phyloP scores from a whole-genome alignment of 2,329 filamentous ascomycete species.

The Madurella fahalii region DNA sequence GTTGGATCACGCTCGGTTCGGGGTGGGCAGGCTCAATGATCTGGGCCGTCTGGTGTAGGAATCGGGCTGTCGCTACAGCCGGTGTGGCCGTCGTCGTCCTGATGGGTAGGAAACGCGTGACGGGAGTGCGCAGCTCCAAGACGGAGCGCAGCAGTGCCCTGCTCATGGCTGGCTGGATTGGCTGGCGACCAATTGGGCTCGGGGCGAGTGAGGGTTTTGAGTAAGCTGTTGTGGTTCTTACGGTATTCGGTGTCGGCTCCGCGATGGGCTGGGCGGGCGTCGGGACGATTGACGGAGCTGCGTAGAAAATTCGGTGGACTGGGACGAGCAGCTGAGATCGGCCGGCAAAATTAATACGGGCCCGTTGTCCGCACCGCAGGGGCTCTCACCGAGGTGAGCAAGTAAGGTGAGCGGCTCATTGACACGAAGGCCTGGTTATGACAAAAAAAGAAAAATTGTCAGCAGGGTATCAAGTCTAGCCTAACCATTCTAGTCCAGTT shows the following conservation, averaged over 20 bases:
- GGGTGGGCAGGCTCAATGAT: conserved; percentile 40
- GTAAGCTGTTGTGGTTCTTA: conserved; percentile 1
- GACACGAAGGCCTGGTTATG: no score
- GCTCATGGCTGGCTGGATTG: conserved; percentile 40
- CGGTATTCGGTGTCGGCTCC: conserved; percentile 10
- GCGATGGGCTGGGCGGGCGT: conserved; percentile 13
- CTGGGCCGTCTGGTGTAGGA: conserved; percentile 49
- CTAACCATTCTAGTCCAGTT: no score
- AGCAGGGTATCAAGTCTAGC: no score
- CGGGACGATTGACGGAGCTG: background rate
- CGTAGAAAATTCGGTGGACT: conserved; percentile 14
- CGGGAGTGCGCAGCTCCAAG: conserved; percentile 53
- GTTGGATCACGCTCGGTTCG: conserved; percentile 1
- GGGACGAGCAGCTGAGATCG: conserved; percentile 1
- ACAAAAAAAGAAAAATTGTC: no score
- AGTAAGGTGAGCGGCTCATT: no score
- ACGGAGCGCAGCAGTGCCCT: conserved; percentile 60
- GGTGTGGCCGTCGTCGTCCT: conserved; percentile 24
- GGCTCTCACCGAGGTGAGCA: background rate
- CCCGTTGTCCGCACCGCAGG: background rate
- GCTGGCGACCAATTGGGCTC: conserved; percentile 4
- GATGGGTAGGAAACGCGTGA: conserved; percentile 45
- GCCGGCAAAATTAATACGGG: background rate
- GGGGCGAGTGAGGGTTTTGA: background rate
- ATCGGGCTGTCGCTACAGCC: conserved; percentile 29